These are phyloP conservation scores for Sarocladium oryzae DNA, from an alignment of 2,329 filamentous ascomycete species.

Conservation along the genomic window DNA sequence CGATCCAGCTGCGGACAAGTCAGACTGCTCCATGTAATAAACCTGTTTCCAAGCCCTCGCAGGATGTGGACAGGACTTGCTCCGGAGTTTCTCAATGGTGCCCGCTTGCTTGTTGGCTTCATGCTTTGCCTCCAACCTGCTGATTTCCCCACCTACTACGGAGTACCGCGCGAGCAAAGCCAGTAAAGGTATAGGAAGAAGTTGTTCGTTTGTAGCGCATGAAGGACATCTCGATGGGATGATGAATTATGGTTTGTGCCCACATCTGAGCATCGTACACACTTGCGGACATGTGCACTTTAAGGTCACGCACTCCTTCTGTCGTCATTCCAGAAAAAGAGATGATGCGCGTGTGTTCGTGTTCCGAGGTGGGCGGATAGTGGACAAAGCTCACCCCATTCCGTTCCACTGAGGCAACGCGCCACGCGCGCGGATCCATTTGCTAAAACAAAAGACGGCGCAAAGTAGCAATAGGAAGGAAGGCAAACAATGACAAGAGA, in stretches of 20 bases:
- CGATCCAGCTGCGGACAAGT: not conserved
- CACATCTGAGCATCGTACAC: constrained; percentile 1
- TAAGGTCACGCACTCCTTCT: not conserved
- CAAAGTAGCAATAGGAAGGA: not conserved
- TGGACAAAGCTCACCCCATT: not conserved
- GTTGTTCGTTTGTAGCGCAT: constrained; percentile 1
- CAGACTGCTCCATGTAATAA: not conserved
- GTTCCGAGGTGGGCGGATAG: not conserved
- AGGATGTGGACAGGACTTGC: not conserved
- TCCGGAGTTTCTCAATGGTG: constrained; percentile 6
- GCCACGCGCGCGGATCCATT: constrained; percentile 1
- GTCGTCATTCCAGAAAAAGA: constrained; percentile 9
- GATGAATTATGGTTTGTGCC: not conserved
- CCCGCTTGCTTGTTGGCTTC: constrained; percentile 1
- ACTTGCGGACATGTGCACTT: not conserved
- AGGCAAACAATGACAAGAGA: not conserved
- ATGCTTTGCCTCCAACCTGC: not conserved
- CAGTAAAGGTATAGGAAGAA: not conserved
- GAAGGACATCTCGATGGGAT: not conserved
- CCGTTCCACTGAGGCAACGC: not conserved
- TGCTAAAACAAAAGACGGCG: constrained; percentile 4
- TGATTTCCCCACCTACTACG: not conserved
- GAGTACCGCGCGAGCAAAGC: not conserved
- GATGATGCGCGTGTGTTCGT: constrained; percentile 1
- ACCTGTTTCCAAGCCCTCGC: constrained; percentile 1